Percentiles rank a stretch among this genome's conserved stretches.
Evolutionary conservation across 331 rosid species (phyloP).

Genomic region (Malus hybrid): DNA sequence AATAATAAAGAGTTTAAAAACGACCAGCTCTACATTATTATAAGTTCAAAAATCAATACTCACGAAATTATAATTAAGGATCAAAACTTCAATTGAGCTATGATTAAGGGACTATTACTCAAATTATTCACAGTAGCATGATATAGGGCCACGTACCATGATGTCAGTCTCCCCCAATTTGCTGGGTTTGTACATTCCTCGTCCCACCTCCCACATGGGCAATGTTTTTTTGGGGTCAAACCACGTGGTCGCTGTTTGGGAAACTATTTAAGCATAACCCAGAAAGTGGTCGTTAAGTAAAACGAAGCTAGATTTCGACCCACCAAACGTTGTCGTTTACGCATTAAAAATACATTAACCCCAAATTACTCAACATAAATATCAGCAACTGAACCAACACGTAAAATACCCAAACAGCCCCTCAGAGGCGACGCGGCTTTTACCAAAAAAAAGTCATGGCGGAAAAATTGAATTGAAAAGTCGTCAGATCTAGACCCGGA

Average conservation of each 20-base stretch:
- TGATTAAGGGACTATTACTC: too few relatives aligned
- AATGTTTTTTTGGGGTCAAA: too few relatives aligned
- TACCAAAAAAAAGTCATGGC: neutral
- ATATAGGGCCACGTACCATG: neutral
- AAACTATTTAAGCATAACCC: neutral
- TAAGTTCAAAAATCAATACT: too few relatives aligned
- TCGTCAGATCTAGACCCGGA: neutral
- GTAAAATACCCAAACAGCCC: neutral
- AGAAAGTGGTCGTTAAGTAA: too few relatives aligned
- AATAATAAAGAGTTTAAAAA: too few relatives aligned
- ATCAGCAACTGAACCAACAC: neutral
- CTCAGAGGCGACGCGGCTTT: neutral
- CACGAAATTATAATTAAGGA: too few relatives aligned
- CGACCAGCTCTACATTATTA: too few relatives aligned
- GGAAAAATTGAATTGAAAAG: neutral
- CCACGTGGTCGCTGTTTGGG: neutral
- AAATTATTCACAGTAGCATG: neutral
- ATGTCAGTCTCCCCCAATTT: neutral
- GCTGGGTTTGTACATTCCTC: neutral
- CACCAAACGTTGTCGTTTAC: neutral
- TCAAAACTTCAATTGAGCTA: too few relatives aligned
- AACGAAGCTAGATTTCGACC: neutral
- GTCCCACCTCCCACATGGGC: neutral
- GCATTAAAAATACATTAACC: neutral
- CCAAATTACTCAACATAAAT: neutral